phyloP scores from a whole-genome alignment of 225 moss, liverwort and hornwort species.

The Asterella californica region DNA sequence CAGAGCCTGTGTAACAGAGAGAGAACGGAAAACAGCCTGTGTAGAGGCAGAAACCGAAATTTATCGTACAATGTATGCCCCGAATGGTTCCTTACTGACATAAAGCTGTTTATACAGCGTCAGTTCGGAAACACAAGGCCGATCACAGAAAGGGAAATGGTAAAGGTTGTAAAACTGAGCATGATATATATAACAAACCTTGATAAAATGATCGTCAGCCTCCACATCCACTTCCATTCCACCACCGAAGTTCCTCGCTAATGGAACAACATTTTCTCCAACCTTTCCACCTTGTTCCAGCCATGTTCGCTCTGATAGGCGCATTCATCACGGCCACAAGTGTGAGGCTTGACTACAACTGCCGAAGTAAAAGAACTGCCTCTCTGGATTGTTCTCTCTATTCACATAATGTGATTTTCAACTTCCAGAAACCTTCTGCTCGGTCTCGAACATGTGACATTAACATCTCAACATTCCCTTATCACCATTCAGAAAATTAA shows the following conservation, averaged over 20 bases:
- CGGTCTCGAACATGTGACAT: not conserved
- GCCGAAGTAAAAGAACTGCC: not conserved
- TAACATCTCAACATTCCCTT: not conserved
- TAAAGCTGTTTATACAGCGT: too few species aligned
- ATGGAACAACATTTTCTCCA: slow-evolving; percentile 93
- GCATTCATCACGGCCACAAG: slow-evolving; percentile 16
- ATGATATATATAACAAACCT: too few species aligned
- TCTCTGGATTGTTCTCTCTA: not conserved
- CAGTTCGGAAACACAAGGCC: too few species aligned
- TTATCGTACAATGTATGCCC: too few species aligned
- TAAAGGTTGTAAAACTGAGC: too few species aligned
- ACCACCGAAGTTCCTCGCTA: slow-evolving; percentile 95
- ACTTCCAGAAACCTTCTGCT: not conserved
- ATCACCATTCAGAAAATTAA: not conserved
- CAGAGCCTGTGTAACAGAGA: too few species aligned
- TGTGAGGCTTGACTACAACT: not conserved
- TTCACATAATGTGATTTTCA: not conserved
- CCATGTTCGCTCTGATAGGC: slow-evolving; percentile 74
- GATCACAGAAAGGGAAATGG: too few species aligned
- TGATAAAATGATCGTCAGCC: slow-evolving; percentile 64
- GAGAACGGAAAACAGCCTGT: too few species aligned
- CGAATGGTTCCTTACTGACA: too few species aligned
- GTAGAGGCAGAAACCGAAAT: too few species aligned
- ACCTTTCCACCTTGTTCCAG: slow-evolving; percentile 87
- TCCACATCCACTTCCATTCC: slow-evolving; percentile 83